A percentile compares a stretch with the other conserved stretches of the same genome.
Conservation (phyloP, 768 basidiomycete species). For the Gloeostereum incarnatum region DNA sequence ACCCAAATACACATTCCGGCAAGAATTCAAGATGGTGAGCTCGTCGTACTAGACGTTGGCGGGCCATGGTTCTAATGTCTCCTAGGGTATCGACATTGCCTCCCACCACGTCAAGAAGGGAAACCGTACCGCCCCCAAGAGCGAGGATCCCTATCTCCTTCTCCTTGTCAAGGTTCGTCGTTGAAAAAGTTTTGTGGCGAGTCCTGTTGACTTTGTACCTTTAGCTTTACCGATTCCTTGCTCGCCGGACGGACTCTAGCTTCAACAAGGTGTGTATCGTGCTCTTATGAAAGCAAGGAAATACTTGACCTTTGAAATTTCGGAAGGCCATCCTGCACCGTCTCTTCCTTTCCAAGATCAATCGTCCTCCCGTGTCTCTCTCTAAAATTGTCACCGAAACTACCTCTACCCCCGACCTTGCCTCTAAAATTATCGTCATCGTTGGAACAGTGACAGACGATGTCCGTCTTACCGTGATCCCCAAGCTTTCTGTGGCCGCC, state of each 20-base stretch:
- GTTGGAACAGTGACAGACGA: slow-evolving; percentile 97
- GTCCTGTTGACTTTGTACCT: slow-evolving; percentile 7
- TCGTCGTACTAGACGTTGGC: slow-evolving; percentile 27
- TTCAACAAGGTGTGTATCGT: slow-evolving; percentile 78
- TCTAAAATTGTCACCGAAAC: slow-evolving; percentile 89
- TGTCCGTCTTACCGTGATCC: slow-evolving; percentile 73
- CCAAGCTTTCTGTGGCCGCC: slow-evolving; percentile 90
- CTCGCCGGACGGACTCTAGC: slow-evolving; percentile 87
- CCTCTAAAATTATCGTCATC: slow-evolving; percentile 78
- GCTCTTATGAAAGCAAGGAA: slow-evolving; percentile 12
- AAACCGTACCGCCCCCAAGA: slow-evolving; percentile 88
- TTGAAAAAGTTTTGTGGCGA: slow-evolving; percentile 6
- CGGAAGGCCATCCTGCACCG: slow-evolving; percentile 85
- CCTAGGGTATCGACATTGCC: slow-evolving; percentile 90
- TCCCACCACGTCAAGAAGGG: slow-evolving; percentile 99
- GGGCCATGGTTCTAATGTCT: slow-evolving; percentile 3
- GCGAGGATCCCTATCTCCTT: slow-evolving; percentile 98
- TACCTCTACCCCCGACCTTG: slow-evolving; percentile 47
- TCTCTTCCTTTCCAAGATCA: slow-evolving; percentile 94
- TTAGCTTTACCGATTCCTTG: slow-evolving; percentile 97
- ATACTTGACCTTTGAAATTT: too few relatives aligned
- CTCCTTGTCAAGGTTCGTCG: slow-evolving; percentile 87
- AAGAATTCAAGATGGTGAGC: slow-evolving; percentile 82
- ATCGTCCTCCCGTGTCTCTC: slow-evolving; percentile 93
- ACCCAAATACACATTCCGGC: slow-evolving; percentile 43